Evolutionary conservation across 768 basidiomycete species (phyloP), one percentile per base, ranked within the genome.

Genomic region (Dioszegia aurantiaca): DNA sequence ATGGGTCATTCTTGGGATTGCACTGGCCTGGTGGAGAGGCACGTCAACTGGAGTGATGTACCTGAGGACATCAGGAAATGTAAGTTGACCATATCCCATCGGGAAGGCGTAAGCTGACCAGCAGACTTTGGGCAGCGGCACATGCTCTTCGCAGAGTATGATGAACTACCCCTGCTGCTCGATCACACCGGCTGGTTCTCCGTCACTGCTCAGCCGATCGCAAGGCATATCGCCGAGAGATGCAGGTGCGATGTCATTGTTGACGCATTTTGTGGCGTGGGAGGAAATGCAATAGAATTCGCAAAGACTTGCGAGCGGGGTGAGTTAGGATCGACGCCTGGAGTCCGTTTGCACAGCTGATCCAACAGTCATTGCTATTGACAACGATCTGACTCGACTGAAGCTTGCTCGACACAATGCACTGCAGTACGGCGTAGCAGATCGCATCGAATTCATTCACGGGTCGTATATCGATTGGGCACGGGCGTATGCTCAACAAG

Each of bases 131-230:
- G 82, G 4, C 94, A 98, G 74, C 81, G 94, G 30, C 81, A 83
- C 54, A 84, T 90, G 0, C 86, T 84, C 63, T 91, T 98, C 74
- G 87, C 87, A 0, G 78, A 84, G 28, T 79, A 77, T 58, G 92
- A 90, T 65, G 83, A 85, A 24, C 76, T 84, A 17, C 91, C 92
- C 0, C 90, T 91, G 71, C 80, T 95, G 1, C 79, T 98, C 11
- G 95, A 98, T 63, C 85, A 88, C 64, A 90, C 94, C 74, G 94
- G 94, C n/a, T 97, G 93, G 94, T 98, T 88, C 77, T 91, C 88
- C 61, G 87, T 98, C 58, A 99, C 95, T 0, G 94, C 95, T 0
- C 92, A 98, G 69, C 82, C 81, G 37, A 85, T 99, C n/a, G 95
- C 93, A 8, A 77, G 83, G 59, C 92, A 90, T 73, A 97, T 97